phyloP scores from a whole-genome alignment of 1,139 yeast species.

The Yamadazyma friedrichii region DNA sequence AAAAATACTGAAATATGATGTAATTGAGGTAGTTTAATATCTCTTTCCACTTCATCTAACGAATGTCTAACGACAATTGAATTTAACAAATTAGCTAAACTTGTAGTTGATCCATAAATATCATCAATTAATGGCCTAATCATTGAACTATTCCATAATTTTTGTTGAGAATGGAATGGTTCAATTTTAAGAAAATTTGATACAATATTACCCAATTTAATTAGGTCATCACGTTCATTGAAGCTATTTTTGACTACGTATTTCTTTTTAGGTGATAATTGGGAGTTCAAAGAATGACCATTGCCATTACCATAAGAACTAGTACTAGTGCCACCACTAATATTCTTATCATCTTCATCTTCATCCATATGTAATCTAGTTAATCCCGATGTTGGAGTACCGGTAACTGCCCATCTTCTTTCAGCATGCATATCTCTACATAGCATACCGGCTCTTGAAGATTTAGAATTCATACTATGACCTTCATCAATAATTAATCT shows the following conservation, averaged over 20 bases:
- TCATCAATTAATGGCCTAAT: slow-evolving; percentile 46
- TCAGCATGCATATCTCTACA: slow-evolving; percentile 54
- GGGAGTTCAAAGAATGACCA: not conserved
- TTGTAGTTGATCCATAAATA: slow-evolving; percentile 37
- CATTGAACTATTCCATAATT: slow-evolving; percentile 47
- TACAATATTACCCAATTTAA: slow-evolving; percentile 52
- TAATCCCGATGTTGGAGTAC: slow-evolving; percentile 72
- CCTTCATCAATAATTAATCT: slow-evolving; percentile 74
- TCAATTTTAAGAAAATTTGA: slow-evolving; percentile 56
- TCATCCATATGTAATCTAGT: slow-evolving; percentile 59
- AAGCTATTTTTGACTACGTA: slow-evolving; percentile 35
- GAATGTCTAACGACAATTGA: slow-evolving; percentile 56
- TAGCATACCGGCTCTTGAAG: slow-evolving; percentile 47
- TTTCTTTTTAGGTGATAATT: slow-evolving; percentile 25
- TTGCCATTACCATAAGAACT: slow-evolving; percentile 3
- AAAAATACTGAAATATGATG: slow-evolving; percentile 57
- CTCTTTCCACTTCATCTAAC: slow-evolving; percentile 49
- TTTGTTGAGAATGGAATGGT: slow-evolving; percentile 52
- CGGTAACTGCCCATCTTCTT: slow-evolving; percentile 71
- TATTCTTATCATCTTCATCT: slow-evolving; percentile 24
- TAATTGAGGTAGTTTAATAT: slow-evolving; percentile 57
- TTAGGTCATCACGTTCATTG: slow-evolving; percentile 48
- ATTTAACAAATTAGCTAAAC: slow-evolving; percentile 41
- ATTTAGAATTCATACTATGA: slow-evolving; percentile 55
- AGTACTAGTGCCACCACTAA: slow-evolving; percentile 9